These are phyloP conservation scores for Danielia reshetovae DNA, from an alignment of 805 yeast genomes.

Conservation along the genomic window DNA sequence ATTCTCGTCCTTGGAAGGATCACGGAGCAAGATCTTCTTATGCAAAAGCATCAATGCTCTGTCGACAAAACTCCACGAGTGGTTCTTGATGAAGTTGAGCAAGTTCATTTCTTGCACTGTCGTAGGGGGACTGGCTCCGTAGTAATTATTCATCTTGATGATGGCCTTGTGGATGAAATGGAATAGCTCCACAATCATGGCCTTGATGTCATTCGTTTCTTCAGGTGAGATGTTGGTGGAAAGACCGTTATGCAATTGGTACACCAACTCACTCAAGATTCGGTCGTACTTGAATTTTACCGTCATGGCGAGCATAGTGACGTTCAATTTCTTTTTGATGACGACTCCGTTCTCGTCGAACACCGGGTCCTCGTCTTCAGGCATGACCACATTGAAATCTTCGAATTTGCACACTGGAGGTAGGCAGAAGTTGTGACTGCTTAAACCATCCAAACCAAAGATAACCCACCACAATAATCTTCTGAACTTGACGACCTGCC, in stretches of 20 bases:
- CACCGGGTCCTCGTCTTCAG: constrained; percentile 43
- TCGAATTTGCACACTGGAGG: constrained; percentile 50
- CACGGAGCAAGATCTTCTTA: constrained; percentile 38
- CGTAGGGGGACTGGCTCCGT: constrained; percentile 33
- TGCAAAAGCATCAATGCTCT: constrained; percentile 45
- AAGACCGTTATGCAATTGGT: constrained; percentile 46
- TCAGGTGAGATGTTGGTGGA: constrained; percentile 38
- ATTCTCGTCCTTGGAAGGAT: constrained; percentile 7
- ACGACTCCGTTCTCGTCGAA: constrained; percentile 25
- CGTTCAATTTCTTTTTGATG: constrained; percentile 35
- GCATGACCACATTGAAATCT: constrained; percentile 56
- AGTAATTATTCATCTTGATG: constrained; percentile 31
- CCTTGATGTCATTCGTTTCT: constrained; percentile 43
- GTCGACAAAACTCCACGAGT: constrained; percentile 52
- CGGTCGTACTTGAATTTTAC: constrained; percentile 51
- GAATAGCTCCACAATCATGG: constrained; percentile 47
- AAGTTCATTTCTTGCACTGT: constrained; percentile 41
- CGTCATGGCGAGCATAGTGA: constrained; percentile 47
- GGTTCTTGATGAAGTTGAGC: constrained; percentile 44
- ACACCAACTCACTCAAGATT: constrained; percentile 51
- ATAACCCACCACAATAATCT: constrained; percentile 68
- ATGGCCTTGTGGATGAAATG: constrained; percentile 48
- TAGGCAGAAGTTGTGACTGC: constrained; percentile 51
- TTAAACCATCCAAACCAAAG: constrained; percentile 53
- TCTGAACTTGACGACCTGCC: constrained; percentile 47